Base-by-base conservation (phyloP, 768 basidiomycete genomes). In the Amanita subjunquillea region DNA sequence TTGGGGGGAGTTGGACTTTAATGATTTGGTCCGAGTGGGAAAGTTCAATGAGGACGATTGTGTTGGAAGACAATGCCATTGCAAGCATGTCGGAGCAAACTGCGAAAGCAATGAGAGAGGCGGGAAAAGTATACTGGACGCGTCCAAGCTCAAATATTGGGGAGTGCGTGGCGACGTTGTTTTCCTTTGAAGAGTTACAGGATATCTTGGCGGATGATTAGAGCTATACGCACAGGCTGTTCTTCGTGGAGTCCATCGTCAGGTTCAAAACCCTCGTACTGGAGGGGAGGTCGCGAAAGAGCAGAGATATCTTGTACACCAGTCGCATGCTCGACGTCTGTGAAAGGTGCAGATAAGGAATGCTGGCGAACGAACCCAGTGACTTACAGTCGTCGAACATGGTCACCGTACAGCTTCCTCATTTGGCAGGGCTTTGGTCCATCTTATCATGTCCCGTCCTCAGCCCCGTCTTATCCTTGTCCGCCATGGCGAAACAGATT, bases 401-500 rank as follows among this genome's bases (percentile, higher is more conserved):
- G 51, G 49, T 55, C 45, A 47, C 41, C 27, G 17, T 20, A 32
- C 44, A 39, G 34, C 20, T 32, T 23, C 30, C 40, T 40, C 29
- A 27, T 41, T 29, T 25, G 30, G 50, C n/a, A 49, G 41, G 32
- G 12, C 32, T 32, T 6, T 6, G n/a, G 20, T 34, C 30, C n/a
- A 6, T 32, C 22, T 32, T 51, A 59, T 44, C 50, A 72, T 72
- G 69, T 53, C 62, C 27, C 41, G 73, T 50, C 79, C 77, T 46
- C 78, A 80, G 68, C 90, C 90, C 30, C 78, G 90, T 51, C 68
- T 93, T 45, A 87, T 90, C 65, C 68, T 92, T 44, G 73, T 92
- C 59, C 78, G 90, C 55, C 90, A 93, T 64, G 91, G 91, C 30
- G 87, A 96, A 72, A 97, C 94, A 1, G 93, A 94, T 65, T 97